phyloP scores from a whole-genome alignment of 352 stramenopile species.

The Globisporangium yorkense region DNA sequence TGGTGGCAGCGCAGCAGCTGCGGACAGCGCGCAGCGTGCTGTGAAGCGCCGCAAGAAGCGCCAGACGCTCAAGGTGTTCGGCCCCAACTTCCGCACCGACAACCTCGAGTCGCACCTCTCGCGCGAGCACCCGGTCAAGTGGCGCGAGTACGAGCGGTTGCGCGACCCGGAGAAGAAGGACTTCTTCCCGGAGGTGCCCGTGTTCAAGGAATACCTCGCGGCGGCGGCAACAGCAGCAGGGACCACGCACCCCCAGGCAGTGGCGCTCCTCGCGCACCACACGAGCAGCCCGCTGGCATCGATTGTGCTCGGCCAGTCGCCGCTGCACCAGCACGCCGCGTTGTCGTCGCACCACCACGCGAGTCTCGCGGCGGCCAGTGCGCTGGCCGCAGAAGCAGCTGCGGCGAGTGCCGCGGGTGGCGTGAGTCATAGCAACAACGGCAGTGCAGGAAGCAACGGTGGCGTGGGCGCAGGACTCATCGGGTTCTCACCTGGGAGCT shows the following conservation, averaged over 20 bases:
- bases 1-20: not conserved
- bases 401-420: not conserved
- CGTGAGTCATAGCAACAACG: not conserved
- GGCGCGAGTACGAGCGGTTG: constrained; percentile 46
- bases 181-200: constrained; percentile 33
- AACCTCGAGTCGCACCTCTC: constrained; percentile 50
- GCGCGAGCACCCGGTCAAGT: constrained; percentile 38
- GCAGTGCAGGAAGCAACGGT: not conserved
- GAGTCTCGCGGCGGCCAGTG: not conserved
- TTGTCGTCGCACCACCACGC: not conserved
- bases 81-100: constrained; percentile 51
- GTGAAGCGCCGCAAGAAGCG: constrained; percentile 46
- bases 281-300: not conserved
- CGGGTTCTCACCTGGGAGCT: constrained; percentile 12
- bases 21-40: constrained; percentile 6
- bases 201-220: constrained; percentile 19
- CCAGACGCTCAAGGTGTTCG: constrained; percentile 57
- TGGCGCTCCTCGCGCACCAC: not conserved
- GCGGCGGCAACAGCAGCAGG: constrained; percentile 4
- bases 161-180: constrained; percentile 35
- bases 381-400: not conserved
- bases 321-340: not conserved
- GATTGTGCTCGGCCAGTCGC: not conserved
- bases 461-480: not conserved
- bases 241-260: not conserved